Evolutionary conservation across 139 green algal species (phyloP).

Genomic region (Micractinium conductrix): DNA sequence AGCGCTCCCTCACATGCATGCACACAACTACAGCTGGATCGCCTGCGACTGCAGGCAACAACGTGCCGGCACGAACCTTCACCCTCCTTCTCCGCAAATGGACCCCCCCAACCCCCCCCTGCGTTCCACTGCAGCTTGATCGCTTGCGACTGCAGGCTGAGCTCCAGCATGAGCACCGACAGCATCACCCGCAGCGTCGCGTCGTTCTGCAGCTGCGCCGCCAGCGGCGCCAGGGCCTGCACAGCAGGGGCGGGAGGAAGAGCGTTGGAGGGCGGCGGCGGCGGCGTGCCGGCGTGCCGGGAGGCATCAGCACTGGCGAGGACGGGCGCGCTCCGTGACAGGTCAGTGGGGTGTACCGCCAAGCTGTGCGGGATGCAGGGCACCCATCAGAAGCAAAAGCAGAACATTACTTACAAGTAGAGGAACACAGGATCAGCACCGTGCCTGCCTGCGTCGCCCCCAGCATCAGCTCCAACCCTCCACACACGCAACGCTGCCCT

Average conservation of each 20-base stretch:
- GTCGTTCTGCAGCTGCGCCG: constrained; percentile 59
- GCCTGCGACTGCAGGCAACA: constrained; percentile 70
- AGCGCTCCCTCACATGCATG: too few species aligned
- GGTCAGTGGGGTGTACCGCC: too few species aligned
- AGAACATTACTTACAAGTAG: too few species aligned
- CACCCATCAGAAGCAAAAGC: too few species aligned
- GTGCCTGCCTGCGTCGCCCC: too few species aligned
- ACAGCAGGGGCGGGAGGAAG: not conserved
- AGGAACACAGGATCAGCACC: too few species aligned
- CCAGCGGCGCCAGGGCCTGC: constrained; percentile 54
- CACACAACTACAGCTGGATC: constrained; percentile 76
- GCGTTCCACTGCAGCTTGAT: constrained; percentile 85
- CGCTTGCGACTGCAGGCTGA: constrained; percentile 67
- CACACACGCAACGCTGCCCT: too few species aligned
- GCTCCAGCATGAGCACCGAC: constrained; percentile 60
- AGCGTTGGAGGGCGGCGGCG: not conserved
- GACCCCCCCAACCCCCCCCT: not conserved
- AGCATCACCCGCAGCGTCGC: constrained; percentile 70
- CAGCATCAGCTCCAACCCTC: not conserved
- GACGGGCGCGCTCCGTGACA: too few species aligned
- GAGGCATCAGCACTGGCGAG: too few species aligned
- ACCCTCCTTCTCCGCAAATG: too few species aligned
- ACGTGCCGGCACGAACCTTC: too few species aligned
- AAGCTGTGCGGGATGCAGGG: too few species aligned
- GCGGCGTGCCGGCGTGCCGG: not conserved